Conservation (phyloP, 371 early-diverging fungal genomes). For the Rhizopus delemar region DNA sequence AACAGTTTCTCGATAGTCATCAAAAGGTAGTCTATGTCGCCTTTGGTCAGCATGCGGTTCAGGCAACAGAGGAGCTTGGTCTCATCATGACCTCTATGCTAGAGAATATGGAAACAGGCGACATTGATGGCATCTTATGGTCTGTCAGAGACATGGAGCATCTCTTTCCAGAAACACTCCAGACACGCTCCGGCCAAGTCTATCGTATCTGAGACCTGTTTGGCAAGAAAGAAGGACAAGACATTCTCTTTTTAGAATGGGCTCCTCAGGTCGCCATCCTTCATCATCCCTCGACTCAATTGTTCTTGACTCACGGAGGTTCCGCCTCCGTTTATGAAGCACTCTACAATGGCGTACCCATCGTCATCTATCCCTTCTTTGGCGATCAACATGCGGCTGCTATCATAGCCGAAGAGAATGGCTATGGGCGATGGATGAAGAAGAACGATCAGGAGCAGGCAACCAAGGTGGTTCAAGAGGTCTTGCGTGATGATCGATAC, state of each 20-base stretch:
- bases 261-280: slow-evolving; percentile 49
- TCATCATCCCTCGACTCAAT: slow-evolving; percentile 25
- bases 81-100: slow-evolving; percentile 27
- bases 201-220: slow-evolving; percentile 2
- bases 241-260: slow-evolving; percentile 25
- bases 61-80: slow-evolving; percentile 7
- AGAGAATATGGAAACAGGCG: slow-evolving; percentile 17
- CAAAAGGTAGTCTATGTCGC: slow-evolving; percentile 34
- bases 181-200: slow-evolving; percentile 4
- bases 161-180: slow-evolving; percentile 14
- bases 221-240: slow-evolving; percentile 4
- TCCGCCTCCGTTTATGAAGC: slow-evolving; percentile 37
- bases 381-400: slow-evolving; percentile 35
- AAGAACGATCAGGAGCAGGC: neutral
- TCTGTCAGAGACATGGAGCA: slow-evolving; percentile 7
- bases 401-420: slow-evolving; percentile 6
- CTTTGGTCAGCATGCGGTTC: slow-evolving; percentile 33
- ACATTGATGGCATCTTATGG: slow-evolving; percentile 43
- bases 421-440: slow-evolving; percentile 2
- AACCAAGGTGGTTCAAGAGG: neutral
- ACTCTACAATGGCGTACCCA: slow-evolving; percentile 29
- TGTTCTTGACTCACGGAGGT: slow-evolving; percentile 47
- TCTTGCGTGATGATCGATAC: slow-evolving; percentile 9
- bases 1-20: slow-evolving; percentile 22
- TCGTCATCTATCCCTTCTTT: slow-evolving; percentile 41